A percentile compares a stretch with the other conserved stretches of the same genome.
These are phyloP conservation scores for Nakazawaea ernobii DNA, from an alignment of 805 yeast genomes.

Conservation along the genomic window DNA sequence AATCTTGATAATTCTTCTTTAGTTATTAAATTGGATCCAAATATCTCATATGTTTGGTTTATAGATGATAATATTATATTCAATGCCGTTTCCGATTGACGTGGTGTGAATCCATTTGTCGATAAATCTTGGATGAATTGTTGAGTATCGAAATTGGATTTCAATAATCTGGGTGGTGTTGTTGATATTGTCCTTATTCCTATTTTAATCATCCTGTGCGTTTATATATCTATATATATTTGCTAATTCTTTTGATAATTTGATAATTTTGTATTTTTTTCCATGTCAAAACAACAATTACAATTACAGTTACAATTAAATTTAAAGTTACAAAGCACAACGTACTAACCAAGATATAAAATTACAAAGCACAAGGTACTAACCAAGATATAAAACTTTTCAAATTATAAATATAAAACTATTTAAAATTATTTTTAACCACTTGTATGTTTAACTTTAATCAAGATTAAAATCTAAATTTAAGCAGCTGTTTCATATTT, in stretches of 20 bases:
- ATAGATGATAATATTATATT: slow-evolving; percentile 67
- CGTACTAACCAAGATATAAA: background rate
- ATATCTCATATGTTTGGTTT: slow-evolving; percentile 71
- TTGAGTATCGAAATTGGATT: slow-evolving; percentile 64
- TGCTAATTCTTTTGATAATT: background rate
- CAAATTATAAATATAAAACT: background rate
- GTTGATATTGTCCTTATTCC: background rate
- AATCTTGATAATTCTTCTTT: slow-evolving; percentile 77
- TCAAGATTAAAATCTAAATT: background rate
- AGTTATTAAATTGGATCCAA: slow-evolving; percentile 74
- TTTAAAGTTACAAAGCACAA: too few species aligned
- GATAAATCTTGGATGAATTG: slow-evolving; percentile 62
- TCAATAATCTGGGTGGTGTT: background rate
- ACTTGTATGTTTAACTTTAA: background rate
- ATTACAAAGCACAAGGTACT: too few species aligned
- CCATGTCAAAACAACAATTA: background rate
- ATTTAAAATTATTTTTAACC: background rate
- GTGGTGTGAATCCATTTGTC: slow-evolving; percentile 62
- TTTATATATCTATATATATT: background rate
- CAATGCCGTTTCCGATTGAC: slow-evolving; percentile 80
- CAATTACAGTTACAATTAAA: background rate
- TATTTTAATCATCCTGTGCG: background rate
- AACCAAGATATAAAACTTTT: background rate
- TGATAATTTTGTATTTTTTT: background rate
- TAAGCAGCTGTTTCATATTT: slow-evolving; percentile 40